Evolutionary conservation across 352 stramenopile species (phyloP).

Genomic region (Globisporangium canariense): DNA sequence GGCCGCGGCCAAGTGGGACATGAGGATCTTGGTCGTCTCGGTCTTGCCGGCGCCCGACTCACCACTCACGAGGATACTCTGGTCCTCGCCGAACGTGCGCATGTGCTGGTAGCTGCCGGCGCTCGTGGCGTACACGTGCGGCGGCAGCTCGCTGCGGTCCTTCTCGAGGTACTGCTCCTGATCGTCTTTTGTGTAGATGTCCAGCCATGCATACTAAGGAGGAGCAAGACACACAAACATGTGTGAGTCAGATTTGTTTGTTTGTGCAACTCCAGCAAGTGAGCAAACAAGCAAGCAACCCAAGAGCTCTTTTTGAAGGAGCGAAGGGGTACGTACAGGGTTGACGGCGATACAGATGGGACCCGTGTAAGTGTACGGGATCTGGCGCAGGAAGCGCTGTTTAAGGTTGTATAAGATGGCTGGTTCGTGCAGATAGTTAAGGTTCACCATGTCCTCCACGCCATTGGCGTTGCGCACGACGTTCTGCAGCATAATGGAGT

Average conservation of each 20-base stretch:
- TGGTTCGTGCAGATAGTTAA: slow-evolving; percentile 91
- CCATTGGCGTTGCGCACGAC: slow-evolving; percentile 43
- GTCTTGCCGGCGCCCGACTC: slow-evolving; percentile 91
- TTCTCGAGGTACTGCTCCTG: slow-evolving; percentile 78
- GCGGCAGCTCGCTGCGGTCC: slow-evolving; percentile 65
- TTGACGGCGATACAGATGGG: slow-evolving; percentile 98
- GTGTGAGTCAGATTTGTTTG: background rate
- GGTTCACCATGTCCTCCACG: slow-evolving; percentile 81
- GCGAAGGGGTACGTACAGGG: slow-evolving; percentile 62
- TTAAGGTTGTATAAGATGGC: slow-evolving; percentile 92
- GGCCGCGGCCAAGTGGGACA: slow-evolving; percentile 89
- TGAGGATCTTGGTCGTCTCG: slow-evolving; percentile 94
- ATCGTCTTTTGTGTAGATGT: slow-evolving; percentile 84
- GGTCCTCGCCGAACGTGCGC: slow-evolving; percentile 74
- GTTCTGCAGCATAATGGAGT: slow-evolving; percentile 76
- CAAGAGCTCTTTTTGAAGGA: background rate
- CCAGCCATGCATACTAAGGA: slow-evolving; percentile 87
- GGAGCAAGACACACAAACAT: background rate
- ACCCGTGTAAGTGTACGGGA: slow-evolving; percentile 96
- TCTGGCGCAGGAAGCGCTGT: slow-evolving; percentile 78
- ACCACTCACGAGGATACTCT: slow-evolving; percentile 86
- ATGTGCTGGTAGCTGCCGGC: slow-evolving; percentile 81
- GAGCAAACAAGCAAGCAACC: background rate
- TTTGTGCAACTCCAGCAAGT: background rate
- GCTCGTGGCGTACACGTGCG: slow-evolving; percentile 82